Evolutionary conservation across 176 grass and related monocot species (phyloP).

Genomic region (Carex parvula): DNA sequence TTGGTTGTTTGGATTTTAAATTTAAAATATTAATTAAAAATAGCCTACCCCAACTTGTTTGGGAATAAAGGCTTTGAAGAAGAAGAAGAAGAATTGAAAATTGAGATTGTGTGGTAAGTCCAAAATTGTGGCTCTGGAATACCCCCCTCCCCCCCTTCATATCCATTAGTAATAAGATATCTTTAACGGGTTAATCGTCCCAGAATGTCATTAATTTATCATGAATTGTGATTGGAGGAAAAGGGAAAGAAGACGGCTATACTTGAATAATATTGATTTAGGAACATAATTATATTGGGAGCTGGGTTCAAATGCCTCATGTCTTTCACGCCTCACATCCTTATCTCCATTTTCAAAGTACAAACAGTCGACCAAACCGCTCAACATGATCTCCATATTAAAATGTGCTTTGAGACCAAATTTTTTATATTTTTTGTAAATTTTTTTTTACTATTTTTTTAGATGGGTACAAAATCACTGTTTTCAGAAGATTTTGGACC

Average conservation of each 20-base stretch:
- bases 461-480: too few species aligned
- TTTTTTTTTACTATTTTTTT: too few species aligned
- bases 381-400: too few species aligned
- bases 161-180: neutral
- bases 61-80: too few species aligned
- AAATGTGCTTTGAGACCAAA: too few species aligned
- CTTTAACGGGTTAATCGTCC: neutral
- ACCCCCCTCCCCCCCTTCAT: neutral
- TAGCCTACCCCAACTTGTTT: neutral
- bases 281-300: neutral
- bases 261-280: constrained; percentile 1
- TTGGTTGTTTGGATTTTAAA: neutral
- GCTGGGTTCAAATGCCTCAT: too few species aligned
- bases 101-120: neutral
- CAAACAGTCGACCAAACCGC: too few species aligned
- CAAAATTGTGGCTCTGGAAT: neutral
- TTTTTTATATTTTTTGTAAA: too few species aligned
- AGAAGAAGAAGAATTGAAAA: neutral
- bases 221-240: neutral
- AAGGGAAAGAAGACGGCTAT: neutral
- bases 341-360: too few species aligned
- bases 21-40: neutral
- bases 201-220: neutral
- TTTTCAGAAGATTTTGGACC: too few species aligned
- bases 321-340: too few species aligned